These are phyloP conservation scores for Arachnomyces sp. DNA, from an alignment of 2,329 filamentous ascomycete species.

Conservation along the genomic window DNA sequence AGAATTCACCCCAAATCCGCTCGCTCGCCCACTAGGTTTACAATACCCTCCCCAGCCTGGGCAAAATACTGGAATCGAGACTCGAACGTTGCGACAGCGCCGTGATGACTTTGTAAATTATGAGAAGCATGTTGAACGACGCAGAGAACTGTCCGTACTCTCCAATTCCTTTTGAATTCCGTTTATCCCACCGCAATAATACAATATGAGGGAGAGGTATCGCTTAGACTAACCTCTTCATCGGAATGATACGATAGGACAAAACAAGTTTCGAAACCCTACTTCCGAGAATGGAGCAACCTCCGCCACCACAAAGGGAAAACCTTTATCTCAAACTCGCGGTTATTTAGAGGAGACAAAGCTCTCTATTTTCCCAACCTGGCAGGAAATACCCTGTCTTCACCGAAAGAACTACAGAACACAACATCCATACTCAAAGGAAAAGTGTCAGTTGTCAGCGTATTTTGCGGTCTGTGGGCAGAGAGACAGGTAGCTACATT, in stretches of 20 bases:
- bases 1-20: slow-evolving; percentile 43
- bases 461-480: slow-evolving; percentile 82
- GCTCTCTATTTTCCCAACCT: slow-evolving; percentile 94
- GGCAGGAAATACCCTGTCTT: slow-evolving; percentile 66
- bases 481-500: slow-evolving; percentile 72
- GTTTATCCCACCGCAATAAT: not conserved
- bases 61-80: slow-evolving; percentile 74
- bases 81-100: slow-evolving; percentile 58
- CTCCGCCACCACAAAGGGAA: slow-evolving; percentile 78
- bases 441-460: slow-evolving; percentile 67
- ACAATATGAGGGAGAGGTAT: too few relatives aligned
- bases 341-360: slow-evolving; percentile 73
- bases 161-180: slow-evolving; percentile 3
- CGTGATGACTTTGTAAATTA: slow-evolving; percentile 76
- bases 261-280: slow-evolving; percentile 71
- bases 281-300: slow-evolving; percentile 93
- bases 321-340: slow-evolving; percentile 76
- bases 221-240: too few relatives aligned
- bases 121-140: slow-evolving; percentile 70
- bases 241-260: slow-evolving; percentile 45
- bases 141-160: slow-evolving; percentile 61
- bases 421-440: slow-evolving; percentile 70
- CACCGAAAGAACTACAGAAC: slow-evolving; percentile 50
- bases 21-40: slow-evolving; percentile 74
- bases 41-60: slow-evolving; percentile 63